A percentile compares a stretch with the other conserved stretches of the same genome.
Conservation (phyloP, 495 filamentous ascomycete genomes). For the Aspergillus avenaceus region DNA sequence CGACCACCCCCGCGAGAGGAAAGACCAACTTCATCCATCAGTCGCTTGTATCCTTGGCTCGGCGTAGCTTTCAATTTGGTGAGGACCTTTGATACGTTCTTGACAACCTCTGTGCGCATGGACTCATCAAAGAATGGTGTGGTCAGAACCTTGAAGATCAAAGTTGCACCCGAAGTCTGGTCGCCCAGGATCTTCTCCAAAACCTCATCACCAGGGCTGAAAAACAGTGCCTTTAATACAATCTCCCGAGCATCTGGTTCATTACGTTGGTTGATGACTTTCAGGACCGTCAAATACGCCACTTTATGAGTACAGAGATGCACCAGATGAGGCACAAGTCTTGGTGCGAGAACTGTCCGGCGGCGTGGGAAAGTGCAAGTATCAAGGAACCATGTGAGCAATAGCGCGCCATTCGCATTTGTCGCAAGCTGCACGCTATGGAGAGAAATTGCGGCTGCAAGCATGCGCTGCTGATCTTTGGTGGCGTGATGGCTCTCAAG, state of each 20-base stretch:
- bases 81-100: constrained; percentile 87
- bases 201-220: constrained; percentile 81
- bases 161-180: constrained; percentile 84
- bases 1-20: constrained; percentile 57
- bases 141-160: constrained; percentile 97
- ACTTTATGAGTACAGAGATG: constrained; percentile 99
- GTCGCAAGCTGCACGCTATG: constrained; percentile 96
- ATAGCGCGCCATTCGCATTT: constrained; percentile 89
- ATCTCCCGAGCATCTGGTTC: constrained; percentile 91
- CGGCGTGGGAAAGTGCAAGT: constrained; percentile 94
- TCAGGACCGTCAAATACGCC: constrained; percentile 92
- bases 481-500: constrained; percentile 93
- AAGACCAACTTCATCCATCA: constrained; percentile 96
- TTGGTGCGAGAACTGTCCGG: constrained; percentile 85
- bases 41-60: constrained; percentile 92
- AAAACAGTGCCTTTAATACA: constrained; percentile 90
- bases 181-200: constrained; percentile 89
- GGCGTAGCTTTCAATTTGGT: constrained; percentile 87
- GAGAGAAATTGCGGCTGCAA: constrained; percentile 89
- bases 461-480: constrained; percentile 91
- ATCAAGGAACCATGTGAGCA: constrained; percentile 97
- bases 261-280: constrained; percentile 97
- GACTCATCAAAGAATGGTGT: constrained; percentile 96
- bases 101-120: constrained; percentile 79
- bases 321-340: constrained; percentile 92